Percentiles rank a stretch among this genome's conserved stretches.
phyloP scores from a whole-genome alignment of 768 basidiomycete species.

The Gloeostereum incarnatum region DNA sequence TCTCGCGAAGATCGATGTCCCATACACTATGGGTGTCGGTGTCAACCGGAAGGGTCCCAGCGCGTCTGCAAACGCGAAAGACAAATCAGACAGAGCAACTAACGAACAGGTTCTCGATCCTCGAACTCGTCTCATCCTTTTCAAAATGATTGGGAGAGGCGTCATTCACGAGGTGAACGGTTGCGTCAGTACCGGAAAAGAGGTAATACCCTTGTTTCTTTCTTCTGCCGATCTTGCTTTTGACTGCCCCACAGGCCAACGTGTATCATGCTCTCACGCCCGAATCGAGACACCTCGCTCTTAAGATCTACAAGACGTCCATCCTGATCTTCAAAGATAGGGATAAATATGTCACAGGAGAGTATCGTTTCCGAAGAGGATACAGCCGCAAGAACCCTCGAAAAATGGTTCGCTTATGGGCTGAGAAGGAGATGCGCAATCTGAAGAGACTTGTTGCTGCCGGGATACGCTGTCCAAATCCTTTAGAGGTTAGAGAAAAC shows the following conservation, averaged over 20 bases:
- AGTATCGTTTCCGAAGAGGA: conserved; percentile 89
- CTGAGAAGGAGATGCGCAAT: conserved; percentile 98
- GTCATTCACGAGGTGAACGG: conserved; percentile 88
- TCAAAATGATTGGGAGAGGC: conserved; percentile 92
- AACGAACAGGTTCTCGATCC: conserved; percentile 96
- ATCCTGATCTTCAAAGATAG: conserved; percentile 96
- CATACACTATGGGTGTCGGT: conserved; percentile 60
- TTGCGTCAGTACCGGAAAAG: conserved; percentile 97
- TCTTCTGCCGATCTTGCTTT: conserved; percentile 1
- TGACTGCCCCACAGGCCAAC: conserved; percentile 57
- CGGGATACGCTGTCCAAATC: conserved; percentile 80
- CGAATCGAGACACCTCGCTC: conserved; percentile 58
- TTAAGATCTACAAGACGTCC: conserved; percentile 98
- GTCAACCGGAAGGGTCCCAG: conserved; percentile 91
- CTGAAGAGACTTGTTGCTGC: conserved; percentile 76
- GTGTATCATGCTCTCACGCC: conserved; percentile 84
- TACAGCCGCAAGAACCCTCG: conserved; percentile 87
- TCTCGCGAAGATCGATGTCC: conserved; percentile 65
- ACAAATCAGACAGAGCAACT: conserved; percentile 95
- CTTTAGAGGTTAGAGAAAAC: conserved; percentile 91
- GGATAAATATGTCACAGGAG: conserved; percentile 94
- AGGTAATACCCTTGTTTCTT: conserved; percentile 39
- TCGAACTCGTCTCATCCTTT: conserved; percentile 86
- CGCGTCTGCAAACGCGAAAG: conserved; percentile 82
- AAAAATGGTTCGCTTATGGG: conserved; percentile 99